Evolutionary conservation across 1,139 yeast species (phyloP).

Genomic region (Suhomyces terraborum): DNA sequence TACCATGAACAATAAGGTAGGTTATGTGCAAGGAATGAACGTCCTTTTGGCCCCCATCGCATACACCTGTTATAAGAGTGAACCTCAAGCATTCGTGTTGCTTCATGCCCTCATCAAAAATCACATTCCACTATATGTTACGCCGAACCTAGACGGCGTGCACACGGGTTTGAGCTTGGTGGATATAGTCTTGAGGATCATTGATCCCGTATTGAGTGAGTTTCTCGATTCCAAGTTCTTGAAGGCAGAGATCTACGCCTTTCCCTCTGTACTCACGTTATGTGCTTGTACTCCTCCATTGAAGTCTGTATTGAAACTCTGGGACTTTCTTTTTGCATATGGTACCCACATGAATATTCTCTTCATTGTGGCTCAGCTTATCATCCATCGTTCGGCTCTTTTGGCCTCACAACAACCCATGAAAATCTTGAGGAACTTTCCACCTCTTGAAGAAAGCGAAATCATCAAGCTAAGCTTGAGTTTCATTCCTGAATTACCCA

Average conservation of each 20-base stretch:
- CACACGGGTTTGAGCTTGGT: constrained; percentile 73
- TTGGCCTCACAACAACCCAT: constrained; percentile 68
- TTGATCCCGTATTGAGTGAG: constrained; percentile 71
- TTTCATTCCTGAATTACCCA: constrained; percentile 76
- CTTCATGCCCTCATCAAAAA: constrained; percentile 58
- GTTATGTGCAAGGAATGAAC: constrained; percentile 91
- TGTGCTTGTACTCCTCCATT: constrained; percentile 92
- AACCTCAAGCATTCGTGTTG: constrained; percentile 81
- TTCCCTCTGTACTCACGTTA: constrained; percentile 83
- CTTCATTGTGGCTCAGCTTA: constrained; percentile 81
- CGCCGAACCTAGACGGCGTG: constrained; percentile 79
- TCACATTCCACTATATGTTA: constrained; percentile 76
- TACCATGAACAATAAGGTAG: constrained; percentile 35
- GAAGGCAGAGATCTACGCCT: constrained; percentile 84
- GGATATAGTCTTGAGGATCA: constrained; percentile 67
- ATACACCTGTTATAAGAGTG: constrained; percentile 69
- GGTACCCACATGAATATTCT: constrained; percentile 88
- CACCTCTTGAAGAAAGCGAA: constrained; percentile 70
- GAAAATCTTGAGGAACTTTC: constrained; percentile 72
- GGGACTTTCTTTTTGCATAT: constrained; percentile 92
- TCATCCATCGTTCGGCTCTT: constrained; percentile 63
- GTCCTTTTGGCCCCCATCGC: constrained; percentile 84
- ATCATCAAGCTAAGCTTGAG: constrained; percentile 79
- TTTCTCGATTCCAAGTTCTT: constrained; percentile 63
- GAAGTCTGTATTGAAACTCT: constrained; percentile 68